phyloP scores from a whole-genome alignment of 2,329 filamentous ascomycete genomes.

The Trichoderma koningiopsis region DNA sequence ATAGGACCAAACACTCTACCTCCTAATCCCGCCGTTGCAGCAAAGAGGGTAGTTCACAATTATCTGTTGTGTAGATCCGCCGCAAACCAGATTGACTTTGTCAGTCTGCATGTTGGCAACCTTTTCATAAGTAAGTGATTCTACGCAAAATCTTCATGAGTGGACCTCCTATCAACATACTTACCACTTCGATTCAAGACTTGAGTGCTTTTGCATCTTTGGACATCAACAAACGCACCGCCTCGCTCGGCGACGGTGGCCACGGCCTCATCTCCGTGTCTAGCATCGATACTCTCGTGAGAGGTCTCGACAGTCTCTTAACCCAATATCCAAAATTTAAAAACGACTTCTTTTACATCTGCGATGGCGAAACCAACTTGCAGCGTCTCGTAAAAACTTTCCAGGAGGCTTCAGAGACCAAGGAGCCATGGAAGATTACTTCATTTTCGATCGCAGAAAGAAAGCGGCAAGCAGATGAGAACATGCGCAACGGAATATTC shows the following conservation, averaged over 20 bases:
- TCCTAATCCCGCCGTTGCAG: background rate
- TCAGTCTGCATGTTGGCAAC: background rate
- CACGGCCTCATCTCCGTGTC: conserved; percentile 14
- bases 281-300: background rate
- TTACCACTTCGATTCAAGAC: background rate
- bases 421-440: conserved; percentile 1
- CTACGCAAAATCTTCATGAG: background rate
- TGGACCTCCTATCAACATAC: background rate
- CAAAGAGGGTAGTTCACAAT: conserved; percentile 12
- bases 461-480: conserved; percentile 8
- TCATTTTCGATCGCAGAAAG: background rate
- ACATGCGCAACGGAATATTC: conserved; percentile 11
- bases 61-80: conserved; percentile 6
- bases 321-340: conserved; percentile 4
- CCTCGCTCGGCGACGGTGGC: conserved; percentile 8
- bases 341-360: conserved; percentile 22
- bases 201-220: background rate
- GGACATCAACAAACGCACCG: conserved; percentile 3
- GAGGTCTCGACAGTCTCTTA: conserved; percentile 2
- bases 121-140: background rate
- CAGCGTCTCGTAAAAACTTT: conserved; percentile 15
- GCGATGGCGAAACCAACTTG: conserved; percentile 13
- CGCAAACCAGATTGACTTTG: conserved; percentile 18
- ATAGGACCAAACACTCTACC: conserved; percentile 13
- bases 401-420: conserved; percentile 7